Conservation (phyloP, 495 filamentous ascomycete genomes). For the Lasiosphaeriaceae sp. region DNA sequence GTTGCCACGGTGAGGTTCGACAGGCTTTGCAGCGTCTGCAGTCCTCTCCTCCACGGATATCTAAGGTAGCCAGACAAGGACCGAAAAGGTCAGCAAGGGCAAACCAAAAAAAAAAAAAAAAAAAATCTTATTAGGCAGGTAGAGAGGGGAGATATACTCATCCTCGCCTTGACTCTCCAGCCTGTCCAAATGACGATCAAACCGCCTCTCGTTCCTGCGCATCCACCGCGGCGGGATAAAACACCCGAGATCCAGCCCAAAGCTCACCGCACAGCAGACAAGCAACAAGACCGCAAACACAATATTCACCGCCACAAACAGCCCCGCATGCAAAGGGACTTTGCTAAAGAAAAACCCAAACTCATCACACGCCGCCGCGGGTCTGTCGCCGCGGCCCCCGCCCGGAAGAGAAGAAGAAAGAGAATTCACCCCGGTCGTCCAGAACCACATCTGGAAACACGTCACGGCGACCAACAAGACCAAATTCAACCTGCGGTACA, state of each 20-base stretch:
- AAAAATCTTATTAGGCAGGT: not conserved
- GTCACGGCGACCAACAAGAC: not conserved
- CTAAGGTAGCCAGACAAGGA: not conserved
- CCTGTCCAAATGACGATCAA: conserved; percentile 3
- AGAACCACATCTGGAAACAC: conserved; percentile 9
- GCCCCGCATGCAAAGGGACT: conserved; percentile 6
- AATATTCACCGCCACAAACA: conserved; percentile 20
- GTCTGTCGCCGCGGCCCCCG: too few relatives aligned
- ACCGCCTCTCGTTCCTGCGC: conserved; percentile 1
- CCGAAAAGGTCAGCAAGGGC: too few relatives aligned
- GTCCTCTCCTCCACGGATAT: conserved; percentile 6
- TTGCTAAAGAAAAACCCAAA: conserved; percentile 18
- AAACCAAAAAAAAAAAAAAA: too few relatives aligned
- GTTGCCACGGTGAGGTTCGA: conserved; percentile 18
- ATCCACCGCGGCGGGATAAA: conserved; percentile 6
- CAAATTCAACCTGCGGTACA: not conserved
- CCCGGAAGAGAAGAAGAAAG: too few relatives aligned
- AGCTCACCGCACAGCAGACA: not conserved
- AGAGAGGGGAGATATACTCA: not conserved
- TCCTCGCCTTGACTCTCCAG: not conserved
- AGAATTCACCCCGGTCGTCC: not conserved
- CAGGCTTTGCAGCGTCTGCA: conserved; percentile 10
- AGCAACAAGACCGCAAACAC: conserved; percentile 11
- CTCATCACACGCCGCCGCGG: not conserved
- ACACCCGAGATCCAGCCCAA: conserved; percentile 1